phyloP scores from a whole-genome alignment of 495 filamentous ascomycete genomes.

The Penicillium subrubescens region DNA sequence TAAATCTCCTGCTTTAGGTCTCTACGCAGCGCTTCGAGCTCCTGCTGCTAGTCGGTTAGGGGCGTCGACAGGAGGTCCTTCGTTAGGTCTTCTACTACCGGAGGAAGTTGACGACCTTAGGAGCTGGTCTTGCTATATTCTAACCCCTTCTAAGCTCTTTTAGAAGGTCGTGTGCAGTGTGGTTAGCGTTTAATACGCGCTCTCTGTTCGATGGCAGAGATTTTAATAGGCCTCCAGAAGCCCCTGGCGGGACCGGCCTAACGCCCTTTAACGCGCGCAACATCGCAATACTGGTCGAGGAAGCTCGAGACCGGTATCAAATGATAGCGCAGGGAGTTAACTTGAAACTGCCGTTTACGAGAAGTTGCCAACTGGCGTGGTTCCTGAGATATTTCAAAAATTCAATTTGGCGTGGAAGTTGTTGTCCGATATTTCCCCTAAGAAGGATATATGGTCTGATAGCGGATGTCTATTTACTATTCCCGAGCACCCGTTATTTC shows the following conservation, averaged over 20 bases:
- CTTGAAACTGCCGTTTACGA: too few species aligned
- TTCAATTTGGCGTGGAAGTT: too few species aligned
- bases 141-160: not conserved
- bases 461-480: not conserved
- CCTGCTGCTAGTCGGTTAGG: not conserved
- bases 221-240: too few species aligned
- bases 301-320: not conserved
- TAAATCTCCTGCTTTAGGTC: not conserved
- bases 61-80: not conserved
- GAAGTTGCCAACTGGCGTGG: too few species aligned
- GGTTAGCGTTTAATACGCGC: too few species aligned
- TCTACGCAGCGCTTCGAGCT: not conserved
- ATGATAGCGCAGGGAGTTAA: not conserved
- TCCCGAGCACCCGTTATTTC: not conserved
- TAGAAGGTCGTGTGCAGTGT: too few species aligned
- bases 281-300: not conserved
- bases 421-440: not conserved
- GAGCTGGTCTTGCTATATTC: not conserved
- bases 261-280: not conserved
- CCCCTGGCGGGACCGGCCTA: not conserved
- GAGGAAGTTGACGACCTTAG: not conserved
- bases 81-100: not conserved
- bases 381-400: too few species aligned
- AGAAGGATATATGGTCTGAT: not conserved
- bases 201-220: too few species aligned